Evolutionary conservation across 208 protist species (phyloP).

Genomic region (Trypanosoma scelopori): DNA sequence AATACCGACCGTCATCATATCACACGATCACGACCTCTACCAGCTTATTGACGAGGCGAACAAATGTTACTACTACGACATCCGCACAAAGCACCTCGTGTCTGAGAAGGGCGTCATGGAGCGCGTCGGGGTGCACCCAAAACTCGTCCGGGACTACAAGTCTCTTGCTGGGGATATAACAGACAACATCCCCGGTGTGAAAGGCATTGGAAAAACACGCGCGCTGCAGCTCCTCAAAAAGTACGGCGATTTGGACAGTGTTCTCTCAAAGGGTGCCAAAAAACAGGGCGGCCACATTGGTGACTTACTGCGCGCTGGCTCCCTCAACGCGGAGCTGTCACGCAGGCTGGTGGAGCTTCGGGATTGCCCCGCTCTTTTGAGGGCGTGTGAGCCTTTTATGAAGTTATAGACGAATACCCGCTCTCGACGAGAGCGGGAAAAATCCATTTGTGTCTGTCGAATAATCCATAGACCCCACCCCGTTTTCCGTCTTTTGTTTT

Average conservation of each 20-base stretch:
- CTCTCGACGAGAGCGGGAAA: background rate
- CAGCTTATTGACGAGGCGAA: slow-evolving; percentile 82
- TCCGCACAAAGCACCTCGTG: slow-evolving; percentile 86
- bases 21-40: slow-evolving; percentile 89
- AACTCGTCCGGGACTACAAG: slow-evolving; percentile 87
- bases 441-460: background rate
- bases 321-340: slow-evolving; percentile 59
- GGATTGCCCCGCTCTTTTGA: slow-evolving; percentile 77
- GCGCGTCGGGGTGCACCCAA: slow-evolving; percentile 78
- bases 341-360: slow-evolving; percentile 79
- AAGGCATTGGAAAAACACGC: slow-evolving; percentile 82
- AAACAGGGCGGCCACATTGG: slow-evolving; percentile 59
- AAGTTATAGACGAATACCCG: slow-evolving; percentile 33
- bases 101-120: slow-evolving; percentile 81
- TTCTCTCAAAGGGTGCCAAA: slow-evolving; percentile 69
- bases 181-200: slow-evolving; percentile 88
- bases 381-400: slow-evolving; percentile 73
- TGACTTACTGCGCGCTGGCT: slow-evolving; percentile 52
- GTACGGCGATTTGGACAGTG: slow-evolving; percentile 83
- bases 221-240: slow-evolving; percentile 83
- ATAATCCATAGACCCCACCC: background rate
- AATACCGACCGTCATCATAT: slow-evolving; percentile 81
- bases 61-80: slow-evolving; percentile 83
- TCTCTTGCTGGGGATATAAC: slow-evolving; percentile 78
- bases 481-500: no score